phyloP scores from a whole-genome alignment of 495 filamentous ascomycete genomes.

The Cenococcum geophilum region DNA sequence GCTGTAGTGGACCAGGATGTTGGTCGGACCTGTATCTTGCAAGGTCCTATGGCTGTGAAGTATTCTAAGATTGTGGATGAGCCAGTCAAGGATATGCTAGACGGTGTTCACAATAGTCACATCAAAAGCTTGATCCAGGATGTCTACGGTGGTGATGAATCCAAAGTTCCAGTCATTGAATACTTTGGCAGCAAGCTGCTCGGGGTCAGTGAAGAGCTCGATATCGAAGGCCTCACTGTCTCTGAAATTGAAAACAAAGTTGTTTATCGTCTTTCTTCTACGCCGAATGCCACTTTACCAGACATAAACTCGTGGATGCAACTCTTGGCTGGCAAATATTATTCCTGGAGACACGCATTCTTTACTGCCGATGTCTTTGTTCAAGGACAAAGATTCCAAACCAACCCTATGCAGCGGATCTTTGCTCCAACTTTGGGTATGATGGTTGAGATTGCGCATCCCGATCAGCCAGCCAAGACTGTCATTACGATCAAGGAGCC shows the following conservation, averaged over 20 bases:
- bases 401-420: constrained; percentile 87
- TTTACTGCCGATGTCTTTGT: constrained; percentile 92
- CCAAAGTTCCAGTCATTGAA: constrained; percentile 74
- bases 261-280: constrained; percentile 70
- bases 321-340: constrained; percentile 75
- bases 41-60: constrained; percentile 88
- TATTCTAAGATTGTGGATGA: constrained; percentile 86
- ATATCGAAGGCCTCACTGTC: constrained; percentile 75
- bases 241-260: constrained; percentile 67
- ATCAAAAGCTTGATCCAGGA: constrained; percentile 73
- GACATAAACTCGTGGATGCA: constrained; percentile 74
- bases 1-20: constrained; percentile 95
- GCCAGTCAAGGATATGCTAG: constrained; percentile 87
- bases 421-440: constrained; percentile 80
- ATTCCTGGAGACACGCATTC: constrained; percentile 94
- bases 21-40: constrained; percentile 87
- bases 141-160: constrained; percentile 67
- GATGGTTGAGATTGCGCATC: constrained; percentile 78
- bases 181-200: constrained; percentile 85
- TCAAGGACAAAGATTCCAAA: constrained; percentile 93
- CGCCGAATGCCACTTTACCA: constrained; percentile 65
- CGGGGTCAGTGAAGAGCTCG: constrained; percentile 47
- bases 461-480: constrained; percentile 70
- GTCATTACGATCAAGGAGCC: constrained; percentile 71
- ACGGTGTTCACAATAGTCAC: constrained; percentile 80